Base-by-base conservation (phyloP, 2,329 filamentous ascomycete species). In the Chrysoporthe deuterocubensis region DNA sequence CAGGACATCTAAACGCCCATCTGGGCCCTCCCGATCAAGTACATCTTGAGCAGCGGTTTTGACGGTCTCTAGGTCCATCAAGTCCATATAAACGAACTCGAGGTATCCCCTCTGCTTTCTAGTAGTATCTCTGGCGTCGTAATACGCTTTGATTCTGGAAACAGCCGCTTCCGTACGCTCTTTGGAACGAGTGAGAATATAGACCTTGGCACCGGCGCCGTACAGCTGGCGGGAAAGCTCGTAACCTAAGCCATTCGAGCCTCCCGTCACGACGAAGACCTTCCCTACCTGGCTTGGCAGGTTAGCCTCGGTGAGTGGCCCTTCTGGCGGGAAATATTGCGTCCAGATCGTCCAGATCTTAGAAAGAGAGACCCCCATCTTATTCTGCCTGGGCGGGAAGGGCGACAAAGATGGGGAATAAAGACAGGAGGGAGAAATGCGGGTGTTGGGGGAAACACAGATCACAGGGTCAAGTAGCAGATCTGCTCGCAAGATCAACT, bases 221-320 rank as follows among this genome's bases (percentile, higher is more conserved):
- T 87, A 88, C 16, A 88, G 77, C n/a, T 86, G 81, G 26, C 79
- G 80, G 54, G 75, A 76, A 11, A 87, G 78, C 71, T 85, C 82
- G 62, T 80, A 78, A 11, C 84, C 84, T 3, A 85, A 76, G 3
- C 74, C 74, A 4, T 70, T 69, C 0, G 70, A 72, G 1, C 71
- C 72, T n/a, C 73, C 73, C 1, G 85, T 87, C n/a, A 87, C 80
- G 63, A 87, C 81, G 63, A 74, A 75, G 1, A 76, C 74, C 58
- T 69, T 72, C 9, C 72, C 72, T 6, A 57, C 26, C 50, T 72
- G 71, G 4, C 21, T 70, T 2, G 68, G 68, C 3, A 74, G 42
- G 18, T 72, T 73, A 13, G 50, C 56, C 46, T 71, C 68, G 0
- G 67, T 72, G 11, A 72, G 59, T 2, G 71, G 64, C 1, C 69